Evolutionary conservation across 192 early-diverging fungal species (phyloP), one percentile per base, ranked within the genome.

Genomic region (Jimgerdemannia lactiflua): DNA sequence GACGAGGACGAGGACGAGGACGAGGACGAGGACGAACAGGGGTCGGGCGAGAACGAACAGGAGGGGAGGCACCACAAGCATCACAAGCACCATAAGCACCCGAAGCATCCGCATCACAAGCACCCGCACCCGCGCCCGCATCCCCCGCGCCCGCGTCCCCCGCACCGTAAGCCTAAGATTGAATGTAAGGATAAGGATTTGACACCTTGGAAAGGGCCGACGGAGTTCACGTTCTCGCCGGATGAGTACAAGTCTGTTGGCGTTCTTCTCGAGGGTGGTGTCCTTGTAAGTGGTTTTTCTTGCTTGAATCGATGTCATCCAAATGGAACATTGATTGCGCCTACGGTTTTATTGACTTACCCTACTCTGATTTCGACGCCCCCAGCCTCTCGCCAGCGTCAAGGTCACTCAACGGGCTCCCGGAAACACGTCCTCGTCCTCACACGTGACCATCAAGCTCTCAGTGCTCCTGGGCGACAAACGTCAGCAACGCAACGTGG

Each of bases 161-260:
- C 49, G 8, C 49, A 59, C 49, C 49, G 49, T 14, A 59, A 59
- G 49, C 49, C 49, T 14, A 59, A 59, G 49, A 6, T 10, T 59
- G 8, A 59, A 10, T 59, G 49, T 14, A 59, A 59, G 6, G 14
- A 59, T 10, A 59, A 6, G 8, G 14, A 59, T 59, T 14, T 59
- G 6, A 14, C 14, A 6, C 49, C 49, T 59, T 59, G 49, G 49
- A 14, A 59, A 10, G 49, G 49, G 64, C 42, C 74, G 29, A 64
- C 70, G 3, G 67, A 40, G 14, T 67, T 79, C 8, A 67, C 44
- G 11, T 79, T 79, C 74, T 79, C 78, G 3, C 74, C 78, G 4
- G 73, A 79, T 40, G 67, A 79, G 39, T 79, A 75, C 59, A 70
- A 79, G 67, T 43, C 43, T 17, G 49, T 75, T 17, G 42, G 39